phyloP scores from a whole-genome alignment of 1,284 basidiomycete species.

The Ganoderma leucocontextum region DNA sequence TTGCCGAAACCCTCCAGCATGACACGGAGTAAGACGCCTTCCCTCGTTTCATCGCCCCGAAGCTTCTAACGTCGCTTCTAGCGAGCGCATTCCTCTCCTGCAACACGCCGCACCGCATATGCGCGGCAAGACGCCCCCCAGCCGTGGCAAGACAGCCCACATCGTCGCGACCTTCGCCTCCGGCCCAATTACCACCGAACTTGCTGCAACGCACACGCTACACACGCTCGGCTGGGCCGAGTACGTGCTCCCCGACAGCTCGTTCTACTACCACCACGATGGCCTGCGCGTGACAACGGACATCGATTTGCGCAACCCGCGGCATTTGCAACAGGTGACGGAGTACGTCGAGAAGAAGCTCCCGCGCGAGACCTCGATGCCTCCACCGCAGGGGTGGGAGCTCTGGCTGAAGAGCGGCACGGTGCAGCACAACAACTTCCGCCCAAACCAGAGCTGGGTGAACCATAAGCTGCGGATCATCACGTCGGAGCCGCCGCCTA shows the following conservation, averaged over 20 bases:
- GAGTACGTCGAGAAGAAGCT: conserved; percentile 54
- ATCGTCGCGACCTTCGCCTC: conserved; percentile 32
- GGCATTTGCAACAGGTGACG: conserved; percentile 57
- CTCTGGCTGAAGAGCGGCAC: conserved; percentile 58
- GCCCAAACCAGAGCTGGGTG: conserved; percentile 65
- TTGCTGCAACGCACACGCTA: conserved; percentile 36
- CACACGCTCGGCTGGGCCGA: conserved; percentile 66
- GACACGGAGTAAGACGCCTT: conserved; percentile 37
- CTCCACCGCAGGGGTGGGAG: conserved; percentile 55
- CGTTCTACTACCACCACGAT: conserved; percentile 71
- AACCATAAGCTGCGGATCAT: conserved; percentile 67
- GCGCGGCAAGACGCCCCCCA: conserved; percentile 25
- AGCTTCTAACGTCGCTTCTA: conserved; percentile 21
- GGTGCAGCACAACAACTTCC: conserved; percentile 42
- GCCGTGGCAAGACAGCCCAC: conserved; percentile 26
- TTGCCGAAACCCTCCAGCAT: conserved; percentile 31
- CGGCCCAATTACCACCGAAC: conserved; percentile 38
- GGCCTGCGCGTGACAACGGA: conserved; percentile 68
- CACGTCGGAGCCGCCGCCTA: conserved; percentile 52
- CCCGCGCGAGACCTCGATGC: conserved; percentile 37
- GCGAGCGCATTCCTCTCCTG: conserved; percentile 51
- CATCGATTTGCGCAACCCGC: conserved; percentile 62
- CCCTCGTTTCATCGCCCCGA: conserved; percentile 8
- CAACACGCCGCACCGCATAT: conserved; percentile 19
- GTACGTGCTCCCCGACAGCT: conserved; percentile 72